A percentile compares a stretch with the other conserved stretches of the same genome.
These are phyloP conservation scores for Cercospora janseana DNA, from an alignment of 2,329 filamentous ascomycete species.

Conservation along the genomic window DNA sequence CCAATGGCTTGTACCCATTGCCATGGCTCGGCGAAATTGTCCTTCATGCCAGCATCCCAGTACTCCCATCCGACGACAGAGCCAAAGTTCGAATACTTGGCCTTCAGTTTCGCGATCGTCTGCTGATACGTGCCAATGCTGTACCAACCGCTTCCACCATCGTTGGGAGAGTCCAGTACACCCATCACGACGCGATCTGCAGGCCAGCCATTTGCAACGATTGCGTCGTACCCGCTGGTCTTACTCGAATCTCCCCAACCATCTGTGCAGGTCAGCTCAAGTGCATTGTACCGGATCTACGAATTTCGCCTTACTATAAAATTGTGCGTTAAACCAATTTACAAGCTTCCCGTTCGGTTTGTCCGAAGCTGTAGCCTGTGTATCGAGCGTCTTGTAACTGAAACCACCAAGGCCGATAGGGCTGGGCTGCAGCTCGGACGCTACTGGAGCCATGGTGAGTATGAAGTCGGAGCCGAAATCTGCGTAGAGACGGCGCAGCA, in stretches of 20 bases:
- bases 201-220: slow-evolving; percentile 28
- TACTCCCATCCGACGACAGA: slow-evolving; percentile 35
- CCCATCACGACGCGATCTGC: slow-evolving; percentile 31
- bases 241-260: slow-evolving; percentile 33
- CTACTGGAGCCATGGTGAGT: slow-evolving; percentile 37
- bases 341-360: slow-evolving; percentile 33
- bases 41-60: slow-evolving; percentile 29
- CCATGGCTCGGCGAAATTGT: slow-evolving; percentile 22
- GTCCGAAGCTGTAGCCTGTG: slow-evolving; percentile 23
- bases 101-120: slow-evolving; percentile 26
- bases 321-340: slow-evolving; percentile 35
- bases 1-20: slow-evolving; percentile 26
- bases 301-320: slow-evolving; percentile 25
- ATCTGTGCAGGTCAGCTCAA: slow-evolving; percentile 6
- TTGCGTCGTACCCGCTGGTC: slow-evolving; percentile 29
- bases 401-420: slow-evolving; percentile 30
- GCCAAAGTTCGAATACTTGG: slow-evolving; percentile 30
- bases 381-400: slow-evolving; percentile 27
- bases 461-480: slow-evolving; percentile 35
- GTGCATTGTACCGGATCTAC: not conserved
- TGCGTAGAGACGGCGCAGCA: slow-evolving; percentile 30
- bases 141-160: slow-evolving; percentile 34
- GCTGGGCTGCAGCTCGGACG: slow-evolving; percentile 26
- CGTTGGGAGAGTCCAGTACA: slow-evolving; percentile 28
- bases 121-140: slow-evolving; percentile 19